Base-by-base conservation (phyloP, 768 basidiomycete genomes). In the Suillus weaverae region DNA sequence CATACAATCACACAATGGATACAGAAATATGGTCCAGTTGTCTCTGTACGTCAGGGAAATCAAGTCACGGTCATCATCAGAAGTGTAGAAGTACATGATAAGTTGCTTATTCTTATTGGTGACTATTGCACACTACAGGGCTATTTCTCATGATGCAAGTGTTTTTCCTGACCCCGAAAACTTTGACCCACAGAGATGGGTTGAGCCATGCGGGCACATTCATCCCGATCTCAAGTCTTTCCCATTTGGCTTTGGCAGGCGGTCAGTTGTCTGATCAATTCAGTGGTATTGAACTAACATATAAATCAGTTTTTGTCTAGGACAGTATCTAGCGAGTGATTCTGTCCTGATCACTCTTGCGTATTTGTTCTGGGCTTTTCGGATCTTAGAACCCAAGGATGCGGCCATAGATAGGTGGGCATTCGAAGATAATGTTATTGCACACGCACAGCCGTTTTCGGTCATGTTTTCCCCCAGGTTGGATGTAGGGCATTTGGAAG, bases 261-360 rank as follows among this genome's bases (percentile, higher is more conserved):
- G 71, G 79, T 77, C 61, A n/a, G 69, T 30, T 30, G 11, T 13
- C 5, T 36, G 33, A 16, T 53, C 38, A 8, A 36, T 3, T 20
- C 18, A 20, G 32, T 4, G 10, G 13, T 20, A 30, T 33, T 14
- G 4, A 50, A 26, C 62, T 41, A 20, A 59, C 18, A 41, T 18
- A 20, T 32, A 30, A 30, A 60, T 35, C 43, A 84, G 87, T 39
- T 81, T 86, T 0, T 90, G 88, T 63, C 86, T 86, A 0, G 87
- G 88, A 0, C 83, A 84, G 67, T 80, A 87, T 71, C 82, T 73
- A 36, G 70, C 68, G 3, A 61, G 77, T 26, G 68, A 73, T 1
- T 89, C 88, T 1, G 74, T 89, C 0, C 86, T 85, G 68, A 78
- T 90, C 51, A 89, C 85, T 69, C 83, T 86, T 0, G 85, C 87